Percentiles rank a stretch among this genome's conserved stretches.
These are phyloP conservation scores for Aschersonia sp. DNA, from an alignment of 2,329 filamentous ascomycete species.

Conservation along the genomic window DNA sequence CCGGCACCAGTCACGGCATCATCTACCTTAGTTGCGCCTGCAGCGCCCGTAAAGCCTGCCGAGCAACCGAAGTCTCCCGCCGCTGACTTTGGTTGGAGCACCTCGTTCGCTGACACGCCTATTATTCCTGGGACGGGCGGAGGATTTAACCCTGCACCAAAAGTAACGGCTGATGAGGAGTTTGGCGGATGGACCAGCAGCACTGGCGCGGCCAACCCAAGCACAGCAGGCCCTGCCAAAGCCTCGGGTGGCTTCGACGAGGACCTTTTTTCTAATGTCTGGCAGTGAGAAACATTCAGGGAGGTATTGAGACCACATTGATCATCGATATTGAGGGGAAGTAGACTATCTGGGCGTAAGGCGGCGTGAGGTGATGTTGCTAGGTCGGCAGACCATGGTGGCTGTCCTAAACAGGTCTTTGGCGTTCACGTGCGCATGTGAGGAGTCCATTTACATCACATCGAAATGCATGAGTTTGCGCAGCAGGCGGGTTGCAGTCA, in stretches of 20 bases:
- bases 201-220: constrained; percentile 28
- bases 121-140: constrained; percentile 49
- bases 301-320: too few species aligned
- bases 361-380: too few species aligned
- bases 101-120: constrained; percentile 39
- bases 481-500: too few species aligned
- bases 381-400: too few species aligned
- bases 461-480: too few species aligned
- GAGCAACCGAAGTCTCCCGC: constrained; percentile 27
- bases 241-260: constrained; percentile 52
- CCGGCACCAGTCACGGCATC: constrained; percentile 6
- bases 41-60: constrained; percentile 38
- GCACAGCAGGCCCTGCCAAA: constrained; percentile 28
- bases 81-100: constrained; percentile 49
- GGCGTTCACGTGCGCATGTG: too few species aligned
- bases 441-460: too few species aligned
- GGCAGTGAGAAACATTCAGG: constrained; percentile 42
- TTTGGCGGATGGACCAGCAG: constrained; percentile 90
- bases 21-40: constrained; percentile 19
- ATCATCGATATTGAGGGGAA: too few species aligned
- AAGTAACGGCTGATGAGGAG: constrained; percentile 79
- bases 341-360: too few species aligned
- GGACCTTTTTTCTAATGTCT: constrained; percentile 91
- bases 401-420: too few species aligned
- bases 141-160: constrained; percentile 49